Conservation (phyloP, 768 basidiomycete genomes). For the Mycena crocata region DNA sequence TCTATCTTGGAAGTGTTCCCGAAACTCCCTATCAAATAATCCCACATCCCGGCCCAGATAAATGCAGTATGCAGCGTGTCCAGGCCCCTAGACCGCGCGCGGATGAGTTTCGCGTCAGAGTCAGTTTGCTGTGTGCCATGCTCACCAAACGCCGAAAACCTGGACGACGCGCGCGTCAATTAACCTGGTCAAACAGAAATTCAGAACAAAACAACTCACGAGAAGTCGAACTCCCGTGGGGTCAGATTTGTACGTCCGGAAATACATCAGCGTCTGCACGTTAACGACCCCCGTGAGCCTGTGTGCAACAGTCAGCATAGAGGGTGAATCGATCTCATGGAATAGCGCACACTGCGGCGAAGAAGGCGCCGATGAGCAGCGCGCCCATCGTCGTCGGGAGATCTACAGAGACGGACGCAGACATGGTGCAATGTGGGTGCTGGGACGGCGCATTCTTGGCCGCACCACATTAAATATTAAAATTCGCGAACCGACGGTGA, state of each 20-base stretch:
- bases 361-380: conserved; percentile 53
- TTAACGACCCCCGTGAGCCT: conserved; percentile 57
- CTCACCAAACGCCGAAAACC: conserved; percentile 45
- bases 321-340: background rate
- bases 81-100: conserved; percentile 43
- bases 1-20: conserved; percentile 53
- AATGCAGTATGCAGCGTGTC: conserved; percentile 56
- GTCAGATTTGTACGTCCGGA: conserved; percentile 52
- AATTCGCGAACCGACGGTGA: too few species aligned
- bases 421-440: conserved; percentile 15
- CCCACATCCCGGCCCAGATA: conserved; percentile 55
- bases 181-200: background rate
- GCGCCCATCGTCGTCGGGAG: conserved; percentile 52
- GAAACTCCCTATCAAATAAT: conserved; percentile 57
- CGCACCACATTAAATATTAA: too few species aligned
- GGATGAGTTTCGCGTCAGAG: background rate
- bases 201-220: conserved; percentile 40
- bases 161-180: conserved; percentile 8
- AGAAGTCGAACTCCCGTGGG: conserved; percentile 42
- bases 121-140: conserved; percentile 17
- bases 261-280: conserved; percentile 54
- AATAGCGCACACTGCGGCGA: conserved; percentile 50
- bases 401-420: conserved; percentile 38
- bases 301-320: background rate
- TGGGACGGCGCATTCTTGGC: too few species aligned